Conservation (phyloP, 225 moss, liverwort and hornwort genomes). For the Marchantia polymorpha region DNA sequence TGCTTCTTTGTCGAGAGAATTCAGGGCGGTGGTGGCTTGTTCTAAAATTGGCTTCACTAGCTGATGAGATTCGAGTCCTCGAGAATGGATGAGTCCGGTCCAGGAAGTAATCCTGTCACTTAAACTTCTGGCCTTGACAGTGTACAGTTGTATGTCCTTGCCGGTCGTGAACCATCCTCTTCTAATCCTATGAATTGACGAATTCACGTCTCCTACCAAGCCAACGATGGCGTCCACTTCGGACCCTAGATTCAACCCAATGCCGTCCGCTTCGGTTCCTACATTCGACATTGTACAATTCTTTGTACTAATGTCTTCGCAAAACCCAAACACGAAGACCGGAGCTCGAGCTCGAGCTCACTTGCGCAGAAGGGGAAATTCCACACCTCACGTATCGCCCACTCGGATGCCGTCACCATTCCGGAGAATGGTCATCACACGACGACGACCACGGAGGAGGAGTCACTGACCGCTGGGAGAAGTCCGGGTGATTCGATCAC, state of each 20-base stretch:
- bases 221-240: not conserved
- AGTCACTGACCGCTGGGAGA: no score
- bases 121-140: not conserved
- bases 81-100: slow-evolving; percentile 2
- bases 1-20: not conserved
- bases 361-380: no score
- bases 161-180: slow-evolving; percentile 1
- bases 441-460: no score
- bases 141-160: not conserved
- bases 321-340: no score
- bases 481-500: no score
- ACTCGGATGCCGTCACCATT: no score
- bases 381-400: no score
- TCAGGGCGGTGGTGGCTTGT: not conserved
- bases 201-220: slow-evolving; percentile 2
- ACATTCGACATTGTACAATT: no score
- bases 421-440: no score
- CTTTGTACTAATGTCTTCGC: no score
- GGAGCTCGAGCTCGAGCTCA: no score
- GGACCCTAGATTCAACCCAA: not conserved
- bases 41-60: not conserved
- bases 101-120: not conserved
- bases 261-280: no score
- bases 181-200: slow-evolving; percentile 2
- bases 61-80: not conserved